Evolutionary conservation across 805 yeast genomes (phyloP), one percentile per base, ranked within the genome.

Genomic region (Wickerhamiella kazuoi): DNA sequence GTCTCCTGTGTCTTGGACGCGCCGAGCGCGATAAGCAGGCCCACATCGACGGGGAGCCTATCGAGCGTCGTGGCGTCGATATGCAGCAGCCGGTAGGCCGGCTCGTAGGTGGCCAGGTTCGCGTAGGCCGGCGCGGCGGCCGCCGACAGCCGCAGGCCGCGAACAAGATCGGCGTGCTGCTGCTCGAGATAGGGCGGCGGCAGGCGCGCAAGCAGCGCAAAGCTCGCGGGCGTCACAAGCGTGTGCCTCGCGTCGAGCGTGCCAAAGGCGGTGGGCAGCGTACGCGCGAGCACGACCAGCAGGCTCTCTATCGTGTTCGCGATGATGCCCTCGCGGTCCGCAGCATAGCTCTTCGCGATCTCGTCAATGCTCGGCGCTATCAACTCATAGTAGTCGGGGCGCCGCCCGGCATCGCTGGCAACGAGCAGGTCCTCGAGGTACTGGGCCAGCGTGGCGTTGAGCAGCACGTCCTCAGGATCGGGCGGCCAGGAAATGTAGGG

Each of bases 1-100:
- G 49, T 48, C 13, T 32, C 44, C 8, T 26, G 19, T 9, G 46
- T 34, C 23, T n/a, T 4, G 11, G 50, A 45, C 5, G 50, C 51
- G 3, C 49, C 46, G 1, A 46, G 42, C 4, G 42, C 42, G 8
- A 49, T 29, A 18, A 40, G 19, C 13, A 47, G 39, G 18, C 44
- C 45, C 11, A 30, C 19, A 4, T 37, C 40, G 3, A 31, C 21
- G 9, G 50, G 42, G 19, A 50, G 33, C 13, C 21, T 4, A 7
- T 17, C 17, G 13, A 48, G 23, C 4, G 37, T 29, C 11, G 38
- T 18, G 16, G 42, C 36, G 1, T 42, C 26, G 18, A 48, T 23
- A 1, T 18, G 21, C n/a, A 48, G 43, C 35, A 43, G 36, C 9
- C 37, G 29, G 24, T 41, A 43, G 2, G 46, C 46, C 1, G 13